Evolutionary conservation across 1,284 basidiomycete species (phyloP), one percentile per base, ranked within the genome.

Genomic region (Ustilago loliicola): DNA sequence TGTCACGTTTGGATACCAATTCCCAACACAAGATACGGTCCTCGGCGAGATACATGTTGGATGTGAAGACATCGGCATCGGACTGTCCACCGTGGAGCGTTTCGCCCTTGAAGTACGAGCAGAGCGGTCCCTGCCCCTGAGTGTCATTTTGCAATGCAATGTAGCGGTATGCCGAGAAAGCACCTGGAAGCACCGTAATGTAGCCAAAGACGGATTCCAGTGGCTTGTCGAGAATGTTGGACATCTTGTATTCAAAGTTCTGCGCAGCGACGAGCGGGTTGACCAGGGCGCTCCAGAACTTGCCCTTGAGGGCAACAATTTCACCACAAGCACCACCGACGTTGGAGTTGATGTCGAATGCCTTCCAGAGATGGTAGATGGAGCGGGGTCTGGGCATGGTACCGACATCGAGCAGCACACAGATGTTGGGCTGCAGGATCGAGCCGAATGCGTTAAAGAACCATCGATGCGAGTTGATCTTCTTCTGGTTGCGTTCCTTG

Each of bases 241-340:
- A 82, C 76, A 84, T 83, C 72, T 85, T 85, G 83, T 85, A 85
- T 63, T 84, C 83, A 63, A 85, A 85, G 60, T 85, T 83, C 75
- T 86, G 83, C 60, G 83, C 82, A 17, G 88, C 89, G 94, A 97
- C 79, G 94, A 83, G 65, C 95, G 88, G 85, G 93, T 92, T 83
- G 88, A 87, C 54, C 92, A 92, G 55, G 19, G 66, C 82, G 7
- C 69, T 47, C 71, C 81, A 80, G 81, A 90, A 93, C 87, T 91
- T 93, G 52, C 94, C 94, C 87, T 95, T 96, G 73, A 95, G 88
- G 1, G 95, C 94, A 29, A 96, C 94, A 61, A 97, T 96, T 62
- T 97, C 95, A n/a, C 95, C 95, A 84, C 95, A 97, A 5, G 96
- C 96, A 30, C 96, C 96, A 0, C 95, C 96, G 36, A 97, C 94